Evolutionary conservation across 192 early-diverging fungal species (phyloP), one percentile per base, ranked within the genome.

Genomic region (Entomortierella beljakovae): DNA sequence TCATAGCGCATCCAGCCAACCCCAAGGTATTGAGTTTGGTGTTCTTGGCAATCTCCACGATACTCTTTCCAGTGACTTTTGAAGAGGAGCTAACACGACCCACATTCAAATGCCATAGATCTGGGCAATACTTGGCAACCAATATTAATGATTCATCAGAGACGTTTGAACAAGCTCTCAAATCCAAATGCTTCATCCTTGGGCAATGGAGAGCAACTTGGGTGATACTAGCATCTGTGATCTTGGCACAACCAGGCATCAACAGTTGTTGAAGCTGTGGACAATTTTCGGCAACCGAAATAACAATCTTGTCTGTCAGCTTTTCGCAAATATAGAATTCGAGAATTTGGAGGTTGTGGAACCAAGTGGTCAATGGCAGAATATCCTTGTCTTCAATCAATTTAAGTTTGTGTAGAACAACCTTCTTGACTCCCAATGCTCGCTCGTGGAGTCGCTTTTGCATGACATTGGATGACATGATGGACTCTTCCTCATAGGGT

Each of bases 281-380:
- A 33, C 69, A 67, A 66, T 80, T 31, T 49, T 76, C 75, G 1
- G 82, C 55, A 26, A 88, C 81, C 5, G 79, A 42, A 6, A 74
- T 50, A 20, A 88, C 76, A 11, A 80, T 76, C 33, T 55, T 61
- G 40, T 85, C 83, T 9, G 81, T 70, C 1, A 88, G 58, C 49
- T 83, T 73, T 31, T 85, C 86, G 25, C 86, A 88, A 33, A 88
- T 88, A n/a, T 88, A 88, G 16, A 88, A 79, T 31, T 88, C 84
- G 38, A 88, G 60, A 6, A 63, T 71, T 13, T 70, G 68, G 4
- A 88, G 53, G n/a, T 79, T 67, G 22, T 60, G 42, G 33, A 79
- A 79, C 75, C 75, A 79, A 13, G 67, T 46, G 6, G 68, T 57
- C 25, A 79, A 26, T 3, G 68, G 68, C 34, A 79, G 23, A 50